Conservation (phyloP, 139 green algal species). For the Protoeuglena noctilucae region DNA sequence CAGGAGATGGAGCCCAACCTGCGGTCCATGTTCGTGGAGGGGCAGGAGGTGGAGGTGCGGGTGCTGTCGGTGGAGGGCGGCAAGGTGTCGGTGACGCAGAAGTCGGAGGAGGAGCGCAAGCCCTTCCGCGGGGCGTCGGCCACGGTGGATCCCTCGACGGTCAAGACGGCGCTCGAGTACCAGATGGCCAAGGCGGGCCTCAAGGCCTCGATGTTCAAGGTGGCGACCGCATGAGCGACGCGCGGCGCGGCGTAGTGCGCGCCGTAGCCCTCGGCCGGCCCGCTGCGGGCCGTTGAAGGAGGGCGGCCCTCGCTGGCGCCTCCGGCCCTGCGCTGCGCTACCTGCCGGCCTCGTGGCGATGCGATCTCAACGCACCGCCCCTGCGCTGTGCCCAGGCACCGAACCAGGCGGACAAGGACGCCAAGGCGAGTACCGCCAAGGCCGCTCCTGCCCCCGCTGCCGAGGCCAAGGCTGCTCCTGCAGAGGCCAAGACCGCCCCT, state of each 20-base stretch:
- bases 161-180: constrained; percentile 6
- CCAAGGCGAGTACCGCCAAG: neutral
- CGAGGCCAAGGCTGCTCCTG: constrained; percentile 2
- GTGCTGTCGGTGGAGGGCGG: constrained; percentile 24
- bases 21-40: constrained; percentile 15
- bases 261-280: no score
- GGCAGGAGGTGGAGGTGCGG: constrained; percentile 31
- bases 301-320: neutral
- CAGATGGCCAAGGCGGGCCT: constrained; percentile 15
- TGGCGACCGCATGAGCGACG: no score
- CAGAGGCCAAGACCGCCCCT: no score
- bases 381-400: constrained; percentile 11
- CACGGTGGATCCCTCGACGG: neutral
- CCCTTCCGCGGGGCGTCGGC: constrained; percentile 4
- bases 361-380: constrained; percentile 4
- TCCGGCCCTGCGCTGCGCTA: no score
- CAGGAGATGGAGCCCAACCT: constrained; percentile 13
- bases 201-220: constrained; percentile 12
- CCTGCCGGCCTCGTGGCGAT: constrained; percentile 6
- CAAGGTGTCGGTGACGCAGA: constrained; percentile 32
- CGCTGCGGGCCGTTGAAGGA: constrained; percentile 1
- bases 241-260: no score
- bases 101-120: constrained; percentile 16
- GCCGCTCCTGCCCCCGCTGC: neutral
- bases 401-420: neutral